Evolutionary conservation across 2,329 filamentous ascomycete species (phyloP), one percentile per base, ranked within the genome.

Genomic region (Grosmannia serpens): DNA sequence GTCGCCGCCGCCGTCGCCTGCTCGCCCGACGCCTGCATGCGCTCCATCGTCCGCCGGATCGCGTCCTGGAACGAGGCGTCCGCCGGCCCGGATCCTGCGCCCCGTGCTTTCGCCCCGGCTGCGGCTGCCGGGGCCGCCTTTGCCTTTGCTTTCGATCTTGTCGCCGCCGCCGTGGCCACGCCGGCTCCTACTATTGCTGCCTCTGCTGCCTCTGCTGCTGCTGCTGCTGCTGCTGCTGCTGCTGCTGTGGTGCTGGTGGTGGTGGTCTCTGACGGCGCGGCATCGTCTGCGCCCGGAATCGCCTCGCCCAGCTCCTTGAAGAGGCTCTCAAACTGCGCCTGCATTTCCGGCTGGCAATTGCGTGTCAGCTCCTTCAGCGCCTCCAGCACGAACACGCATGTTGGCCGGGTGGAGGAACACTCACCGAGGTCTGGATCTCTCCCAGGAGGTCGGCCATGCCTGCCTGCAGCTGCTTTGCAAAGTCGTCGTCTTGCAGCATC

Each of bases 21-120:
- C 47, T 92, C 86, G 2, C 89, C 91, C 0, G 91, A 96, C 38
- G 83, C 83, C 67, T 95, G 88, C 90, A 99, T 96, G 54, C 94
- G 87, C 73, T 95, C 89, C 88, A 99, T 96, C 0, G 94, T 97
- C 65, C 85, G 85, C 61, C 87, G 85, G 66, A 99, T 97, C 0
- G 89, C 95, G 60, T 96, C 91, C 68, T 95, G 90, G 71, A 99
- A 99, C 1, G 80, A 83, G 53, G 85, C 83, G 8, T 61, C 61
- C 72, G 29, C 72, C 67, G 33, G 71, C 64, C 29, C 70, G 67
- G n/a, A 70, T 66, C 38, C 44, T 60, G 58, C 27, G 33, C 33
- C 33, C 15, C 33, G 33, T 35, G 33, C 33, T 35, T 35, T 50
- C 61, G 59, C n/a, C n/a, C n/a, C 1, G 65, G 59, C 24, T 70